Base-by-base conservation (phyloP, 306 rosid genomes). In the Pterocarpus macrocarpus region DNA sequence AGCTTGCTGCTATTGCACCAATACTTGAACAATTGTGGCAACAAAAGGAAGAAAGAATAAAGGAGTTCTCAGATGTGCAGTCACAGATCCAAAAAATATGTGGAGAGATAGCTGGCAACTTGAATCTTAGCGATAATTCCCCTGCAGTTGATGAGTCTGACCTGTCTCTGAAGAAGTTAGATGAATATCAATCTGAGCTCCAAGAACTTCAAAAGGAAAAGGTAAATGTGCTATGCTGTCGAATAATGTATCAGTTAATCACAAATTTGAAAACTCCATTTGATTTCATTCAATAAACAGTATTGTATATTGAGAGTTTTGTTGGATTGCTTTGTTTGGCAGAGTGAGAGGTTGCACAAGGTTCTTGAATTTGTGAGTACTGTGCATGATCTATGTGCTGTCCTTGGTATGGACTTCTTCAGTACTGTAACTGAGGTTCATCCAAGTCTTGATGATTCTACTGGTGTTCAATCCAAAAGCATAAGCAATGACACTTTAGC, bases 161-260 rank as follows among this genome's bases (percentile, higher is more conserved):
- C 77, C 91, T 96, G 56, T 88, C 99, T 77, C 75, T 94, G 80
- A 94, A 94, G 86, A 96, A 89, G 85, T 78, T 96, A 14, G 97
- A 96, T 49, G 97, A 94, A 82, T 96, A 87, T 88, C 97, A 90
- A 33, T 86, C 89, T 58, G 95, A 92, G 88, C 99, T 96, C 78
- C 98, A 94, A 65, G 95, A 96, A 84, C 97, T 96, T 85, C 99
- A 94, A 81, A 96, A 90, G 82, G 99, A 96, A 85, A 96, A 96
- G 97, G 98, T 94, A 74, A 88, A 45, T 65, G 41, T 75, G 35
- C n/a, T 81, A 33, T 58, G 22, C 62, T 68, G 33, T 63, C 38
- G 33, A 58, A 67, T 14, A 61, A 34, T 88, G 82, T 69, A 8
- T 69, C 74, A 43, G 77, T 56, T 77, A 10, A 43, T 77, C 59